Evolutionary conservation across 179 eudicot genomes (phyloP), one percentile per base, ranked within the genome.

Genomic region (Monotropa hypopitys): DNA sequence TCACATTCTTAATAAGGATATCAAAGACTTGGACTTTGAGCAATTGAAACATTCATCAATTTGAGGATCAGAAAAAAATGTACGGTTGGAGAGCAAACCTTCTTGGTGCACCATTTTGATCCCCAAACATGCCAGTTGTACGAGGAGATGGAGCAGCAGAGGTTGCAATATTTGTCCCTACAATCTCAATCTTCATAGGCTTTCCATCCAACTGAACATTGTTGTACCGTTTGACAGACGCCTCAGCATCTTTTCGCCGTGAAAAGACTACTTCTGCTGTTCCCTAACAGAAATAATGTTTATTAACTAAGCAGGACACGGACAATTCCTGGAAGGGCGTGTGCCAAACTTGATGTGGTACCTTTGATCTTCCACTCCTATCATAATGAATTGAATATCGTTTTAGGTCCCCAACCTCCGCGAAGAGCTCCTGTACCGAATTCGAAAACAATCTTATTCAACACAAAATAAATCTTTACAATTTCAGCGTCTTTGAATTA

Each of bases 301-400:
- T 76, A 73, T 81, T 53, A 74, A 61, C 23, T 15, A 49, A 3
- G 16, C 38, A 68, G 51, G 74, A 51, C 30, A 69, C 46, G 70
- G 33, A 65, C 65, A 69, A 49, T 56, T 67, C 40, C 33, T 9
- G 35, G 57, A 78, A 77, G 68, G 40, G 66, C 49, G 15, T 7
- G 26, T 53, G 18, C 56, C 77, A 56, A 66, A 50, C 45, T 72
- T 50, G 54, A 62, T 28, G 35, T 9, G 46, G 57, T 89, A 90
- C 97, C 92, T 90, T 92, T 74, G 92, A 90, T 80, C 97, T 85
- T 33, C 95, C 95, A 46, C 92, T 92, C 79, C 86, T 88, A 78
- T 92, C 97, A 73, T 90, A 92, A 78, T 92, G 92, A 70, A 90
- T 81, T 5, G 82, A 67, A 46, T 82, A 86, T 7, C 90, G 82